Evolutionary conservation across 495 filamentous ascomycete genomes (phyloP), one percentile per base, ranked within the genome.

Genomic region (Pyronema domesticum): DNA sequence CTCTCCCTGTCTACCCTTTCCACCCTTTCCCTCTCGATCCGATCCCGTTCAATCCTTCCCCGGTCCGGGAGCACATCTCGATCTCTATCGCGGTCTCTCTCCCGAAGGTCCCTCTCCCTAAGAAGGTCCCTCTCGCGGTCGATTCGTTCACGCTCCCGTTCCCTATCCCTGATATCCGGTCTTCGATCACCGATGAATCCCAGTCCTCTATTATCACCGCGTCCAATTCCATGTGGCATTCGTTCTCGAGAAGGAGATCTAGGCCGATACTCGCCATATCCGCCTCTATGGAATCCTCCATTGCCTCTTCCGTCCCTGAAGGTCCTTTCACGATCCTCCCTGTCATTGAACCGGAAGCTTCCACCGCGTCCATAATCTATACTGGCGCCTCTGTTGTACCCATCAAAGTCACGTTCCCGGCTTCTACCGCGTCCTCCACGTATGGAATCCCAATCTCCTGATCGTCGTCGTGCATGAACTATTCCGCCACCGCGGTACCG

Each of bases 221-320:
- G 51, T 30, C 61, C 55, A 18, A 53, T 57, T 54, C 30, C 35
- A 54, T 33, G 54, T 52, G 19, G 15, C 18, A 56, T 61, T 48
- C 62, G 53, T 51, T 64, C 62, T 19, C 62, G 53, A 33, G 62
- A 64, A 9, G 57, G 51, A 14, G 62, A 64, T 47, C 62, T 57
- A 8, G 57, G 40, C 19, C 62, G 59, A 48, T 64, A 56, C 13
- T 47, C 60, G n/a, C 56, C 54, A 40, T 64, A 64, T 5, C 56
- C 45, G 23, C 23, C 23, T 30, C 23, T 30, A 30, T 30, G 45
- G 45, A 14, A 15, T 15, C 10, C 3, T 9, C 49, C 35, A 51
- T 46, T 62, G 14, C 57, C 62, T 36, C 62, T 57, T 30, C 49
- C 51, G 10, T 65, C 62, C 34, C 62, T 50, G 7, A 61, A 62